Base-by-base conservation (phyloP, 164 flowering plant genomes). In the Annona squamosa region DNA sequence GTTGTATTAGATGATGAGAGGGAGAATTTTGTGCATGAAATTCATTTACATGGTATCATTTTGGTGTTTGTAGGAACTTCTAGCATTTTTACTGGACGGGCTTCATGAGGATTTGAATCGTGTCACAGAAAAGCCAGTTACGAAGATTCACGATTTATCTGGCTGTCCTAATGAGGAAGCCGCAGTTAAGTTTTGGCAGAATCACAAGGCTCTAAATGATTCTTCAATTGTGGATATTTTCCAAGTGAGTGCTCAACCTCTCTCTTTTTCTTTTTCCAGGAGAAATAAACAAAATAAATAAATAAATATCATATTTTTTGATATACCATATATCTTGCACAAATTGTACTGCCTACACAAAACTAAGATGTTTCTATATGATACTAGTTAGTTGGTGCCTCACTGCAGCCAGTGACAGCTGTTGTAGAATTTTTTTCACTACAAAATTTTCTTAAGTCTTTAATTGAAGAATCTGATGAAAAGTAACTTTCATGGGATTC, bases 21-120 rank as follows among this genome's bases (percentile, higher is more conserved):
- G 37, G 37, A 26, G 37, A 26, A 26, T 26, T 26, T 26, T 26
- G 37, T 26, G 37, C 37, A 26, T 26, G 37, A 26, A 26, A 26
- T 26, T 26, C 12, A 63, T 41, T 65, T 61, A 44, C 59, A 72
- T 67, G 46, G 52, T 16, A 26, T 52, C 3, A 48, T 26, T 19
- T 70, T 41, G 72, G 37, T 66, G 7, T 66, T 13, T 76, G 4
- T 78, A 94, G 98, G 98, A 94, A 84, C 95, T 94, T 80, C 92
- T 94, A 76, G 97, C 97, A 45, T 94, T 94, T 82, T 81, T 94
- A 74, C 78, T 92, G 81, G 97, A 94, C 83, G 98, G 98, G 45
- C 83, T 94, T 79, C 98, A 94, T 86, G 98, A 94, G 87, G 98
- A 94, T 85, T 81, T 92, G 76, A 94, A 94, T 82, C 97, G 93